These are phyloP conservation scores for Sphagnurus paluster DNA, from an alignment of 1,284 basidiomycete genomes.

Conservation along the genomic window DNA sequence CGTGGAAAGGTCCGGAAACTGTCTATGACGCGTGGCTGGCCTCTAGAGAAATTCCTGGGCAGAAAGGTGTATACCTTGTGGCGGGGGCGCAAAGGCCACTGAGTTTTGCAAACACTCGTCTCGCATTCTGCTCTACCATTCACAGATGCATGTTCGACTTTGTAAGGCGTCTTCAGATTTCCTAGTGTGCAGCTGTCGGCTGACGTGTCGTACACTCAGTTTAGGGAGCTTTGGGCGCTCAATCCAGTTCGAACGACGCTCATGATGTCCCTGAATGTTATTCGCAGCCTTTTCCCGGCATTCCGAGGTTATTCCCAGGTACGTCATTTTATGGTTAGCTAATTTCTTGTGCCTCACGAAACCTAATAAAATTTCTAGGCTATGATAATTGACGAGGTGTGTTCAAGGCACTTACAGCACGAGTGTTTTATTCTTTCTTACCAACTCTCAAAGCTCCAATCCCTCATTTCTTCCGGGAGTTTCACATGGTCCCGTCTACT, in stretches of 20 bases:
- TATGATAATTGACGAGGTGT: conserved; percentile 76
- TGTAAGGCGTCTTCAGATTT: conserved; percentile 27
- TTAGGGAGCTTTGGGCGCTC: conserved; percentile 58
- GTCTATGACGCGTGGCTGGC: conserved; percentile 64
- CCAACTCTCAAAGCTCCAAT: conserved; percentile 69
- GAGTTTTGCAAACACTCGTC: conserved; percentile 49
- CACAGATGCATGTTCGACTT: conserved; percentile 57
- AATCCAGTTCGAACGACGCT: conserved; percentile 66
- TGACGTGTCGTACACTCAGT: conserved; percentile 24
- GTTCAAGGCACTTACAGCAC: too few relatives aligned
- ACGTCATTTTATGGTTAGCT: conserved; percentile 17
- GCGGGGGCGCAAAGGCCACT: conserved; percentile 69
- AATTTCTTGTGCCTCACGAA: conserved; percentile 14
- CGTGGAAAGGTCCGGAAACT: conserved; percentile 27
- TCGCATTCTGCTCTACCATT: conserved; percentile 53
- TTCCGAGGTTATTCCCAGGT: conserved; percentile 80
- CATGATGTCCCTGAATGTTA: conserved; percentile 65
- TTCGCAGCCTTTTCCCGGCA: conserved; percentile 73
- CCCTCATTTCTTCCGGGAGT: conserved; percentile 58
- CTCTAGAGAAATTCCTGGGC: conserved; percentile 51
- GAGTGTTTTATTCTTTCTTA: too few relatives aligned
- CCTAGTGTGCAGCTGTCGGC: conserved; percentile 3
- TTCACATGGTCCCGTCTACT: conserved; percentile 66
- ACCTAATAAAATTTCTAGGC: conserved; percentile 40
- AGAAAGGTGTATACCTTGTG: conserved; percentile 45